Conservation (phyloP, 1,284 basidiomycete species). For the Irpex sp. region DNA sequence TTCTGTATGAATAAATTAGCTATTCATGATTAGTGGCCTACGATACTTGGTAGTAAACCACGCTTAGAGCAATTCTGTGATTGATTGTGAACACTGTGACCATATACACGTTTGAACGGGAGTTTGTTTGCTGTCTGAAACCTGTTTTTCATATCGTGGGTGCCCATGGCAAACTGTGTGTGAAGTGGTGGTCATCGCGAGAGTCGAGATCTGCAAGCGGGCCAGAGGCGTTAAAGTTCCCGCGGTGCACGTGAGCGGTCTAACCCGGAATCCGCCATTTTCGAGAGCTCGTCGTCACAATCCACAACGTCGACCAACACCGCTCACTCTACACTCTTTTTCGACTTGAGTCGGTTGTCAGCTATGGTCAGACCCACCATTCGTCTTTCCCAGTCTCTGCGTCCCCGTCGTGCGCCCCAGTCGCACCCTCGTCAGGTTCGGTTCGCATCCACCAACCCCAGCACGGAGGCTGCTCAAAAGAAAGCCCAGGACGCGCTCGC, state of each 20-base stretch:
- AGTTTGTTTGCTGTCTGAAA: too few species aligned
- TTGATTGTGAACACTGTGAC: too few species aligned
- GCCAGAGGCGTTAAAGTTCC: neutral
- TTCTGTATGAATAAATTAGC: too few species aligned
- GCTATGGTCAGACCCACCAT: constrained; percentile 26
- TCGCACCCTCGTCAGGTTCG: constrained; percentile 22
- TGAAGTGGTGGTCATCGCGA: too few species aligned
- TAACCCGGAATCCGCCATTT: constrained; percentile 14
- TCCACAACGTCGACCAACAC: constrained; percentile 22
- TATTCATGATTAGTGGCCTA: too few species aligned
- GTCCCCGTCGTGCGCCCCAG: constrained; percentile 22
- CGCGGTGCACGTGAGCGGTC: constrained; percentile 12
- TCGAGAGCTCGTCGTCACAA: constrained; percentile 18
- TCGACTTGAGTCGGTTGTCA: neutral
- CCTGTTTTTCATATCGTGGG: too few species aligned
- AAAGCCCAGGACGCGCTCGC: constrained; percentile 66
- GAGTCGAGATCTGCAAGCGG: too few species aligned
- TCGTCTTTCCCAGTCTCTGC: constrained; percentile 27
- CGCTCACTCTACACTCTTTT: constrained; percentile 13
- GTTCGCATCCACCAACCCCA: constrained; percentile 26
- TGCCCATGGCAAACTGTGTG: too few species aligned
- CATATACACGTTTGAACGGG: too few species aligned
- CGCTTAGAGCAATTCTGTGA: too few species aligned
- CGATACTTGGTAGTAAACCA: too few species aligned
- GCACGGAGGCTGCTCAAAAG: constrained; percentile 46